Conservation (phyloP, 495 filamentous ascomycete genomes). For the Podospora pseudoanserina region DNA sequence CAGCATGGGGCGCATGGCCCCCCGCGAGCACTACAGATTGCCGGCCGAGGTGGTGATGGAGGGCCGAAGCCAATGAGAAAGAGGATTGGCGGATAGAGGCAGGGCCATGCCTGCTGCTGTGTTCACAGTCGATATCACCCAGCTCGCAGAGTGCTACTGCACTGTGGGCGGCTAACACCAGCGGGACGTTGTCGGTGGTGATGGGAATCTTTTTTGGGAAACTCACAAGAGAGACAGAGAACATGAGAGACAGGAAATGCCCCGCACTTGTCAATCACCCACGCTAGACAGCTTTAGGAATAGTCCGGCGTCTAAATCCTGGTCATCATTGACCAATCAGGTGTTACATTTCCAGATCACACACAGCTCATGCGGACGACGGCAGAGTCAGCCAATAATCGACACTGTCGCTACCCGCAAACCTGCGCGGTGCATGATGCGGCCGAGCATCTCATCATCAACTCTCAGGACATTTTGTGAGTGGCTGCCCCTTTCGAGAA, state of each 20-base stretch:
- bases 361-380: slow-evolving; percentile 15
- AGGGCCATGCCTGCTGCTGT: neutral
- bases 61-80: slow-evolving; percentile 26
- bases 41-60: slow-evolving; percentile 4
- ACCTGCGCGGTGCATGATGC: slow-evolving; percentile 4
- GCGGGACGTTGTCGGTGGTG: neutral
- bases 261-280: slow-evolving; percentile 23
- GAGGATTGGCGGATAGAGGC: slow-evolving; percentile 5
- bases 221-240: neutral
- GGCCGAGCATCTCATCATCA: neutral
- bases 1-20: slow-evolving; percentile 5
- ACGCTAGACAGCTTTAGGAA: slow-evolving; percentile 22
- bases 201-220: neutral
- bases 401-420: slow-evolving; percentile 5
- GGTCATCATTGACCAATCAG: slow-evolving; percentile 33
- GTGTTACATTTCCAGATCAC: slow-evolving; percentile 26
- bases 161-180: slow-evolving; percentile 44
- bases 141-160: slow-evolving; percentile 34
- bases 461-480: neutral
- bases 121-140: slow-evolving; percentile 27
- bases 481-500: neutral
- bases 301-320: slow-evolving; percentile 46
- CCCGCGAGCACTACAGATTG: slow-evolving; percentile 10
- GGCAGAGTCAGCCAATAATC: slow-evolving; percentile 23
- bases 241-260: neutral